These are phyloP conservation scores for Magnaporthiopsis rhizophila DNA, from an alignment of 2,329 filamentous ascomycete species.

Conservation along the genomic window DNA sequence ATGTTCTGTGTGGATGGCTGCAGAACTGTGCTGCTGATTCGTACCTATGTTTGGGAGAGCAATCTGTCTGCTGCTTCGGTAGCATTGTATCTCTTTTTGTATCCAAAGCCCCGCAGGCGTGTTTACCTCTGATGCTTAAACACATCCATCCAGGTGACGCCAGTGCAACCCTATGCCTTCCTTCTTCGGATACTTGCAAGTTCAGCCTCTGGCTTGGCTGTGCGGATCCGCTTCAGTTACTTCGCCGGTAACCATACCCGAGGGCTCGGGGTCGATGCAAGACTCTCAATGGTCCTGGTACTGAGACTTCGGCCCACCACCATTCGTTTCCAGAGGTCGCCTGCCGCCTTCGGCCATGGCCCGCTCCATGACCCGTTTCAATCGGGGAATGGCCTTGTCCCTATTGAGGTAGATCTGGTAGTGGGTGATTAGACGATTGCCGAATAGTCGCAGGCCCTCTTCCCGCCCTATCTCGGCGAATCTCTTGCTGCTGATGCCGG, in stretches of 20 bases:
- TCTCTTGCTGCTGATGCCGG: conserved; percentile 33
- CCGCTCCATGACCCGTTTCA: conserved; percentile 47
- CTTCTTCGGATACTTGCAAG: not conserved
- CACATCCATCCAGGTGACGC: too few relatives aligned
- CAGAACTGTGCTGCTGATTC: not conserved
- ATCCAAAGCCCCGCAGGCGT: not conserved
- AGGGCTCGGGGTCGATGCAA: not conserved
- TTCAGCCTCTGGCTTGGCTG: not conserved
- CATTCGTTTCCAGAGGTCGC: not conserved
- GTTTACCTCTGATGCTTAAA: not conserved
- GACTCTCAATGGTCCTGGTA: conserved; percentile 6
- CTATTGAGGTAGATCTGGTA: conserved; percentile 55
- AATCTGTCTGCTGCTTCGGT: too few relatives aligned
- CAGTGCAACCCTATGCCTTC: not conserved
- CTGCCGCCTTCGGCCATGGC: conserved; percentile 19
- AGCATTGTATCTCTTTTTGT: not conserved
- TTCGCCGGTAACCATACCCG: not conserved
- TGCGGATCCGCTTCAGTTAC: not conserved
- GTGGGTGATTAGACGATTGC: conserved; percentile 37
- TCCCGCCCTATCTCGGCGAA: conserved; percentile 32
- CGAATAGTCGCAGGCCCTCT: conserved; percentile 33
- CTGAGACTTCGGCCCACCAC: conserved; percentile 3
- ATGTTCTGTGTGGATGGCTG: not conserved
- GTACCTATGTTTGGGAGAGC: not conserved
- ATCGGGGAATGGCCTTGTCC: conserved; percentile 49